Percentiles rank a stretch among this genome's conserved stretches.
These are phyloP conservation scores for Marasmius tenuissimus DNA, from an alignment of 1,284 basidiomycete genomes.

Conservation along the genomic window DNA sequence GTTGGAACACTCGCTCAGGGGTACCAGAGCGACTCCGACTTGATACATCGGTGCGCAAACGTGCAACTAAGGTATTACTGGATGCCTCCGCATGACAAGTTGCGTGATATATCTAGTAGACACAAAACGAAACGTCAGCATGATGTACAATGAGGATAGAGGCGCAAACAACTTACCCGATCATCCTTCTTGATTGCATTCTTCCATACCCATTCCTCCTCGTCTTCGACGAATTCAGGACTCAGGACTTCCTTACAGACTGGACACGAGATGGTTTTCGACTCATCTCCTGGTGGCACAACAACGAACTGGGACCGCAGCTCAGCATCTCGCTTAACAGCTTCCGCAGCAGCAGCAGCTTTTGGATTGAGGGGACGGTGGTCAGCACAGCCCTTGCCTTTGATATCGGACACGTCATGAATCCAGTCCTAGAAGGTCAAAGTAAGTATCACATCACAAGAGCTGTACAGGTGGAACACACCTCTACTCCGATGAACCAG, in stretches of 20 bases:
- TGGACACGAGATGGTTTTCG: slow-evolving; percentile 81
- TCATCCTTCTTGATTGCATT: slow-evolving; percentile 87
- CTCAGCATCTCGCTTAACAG: slow-evolving; percentile 70
- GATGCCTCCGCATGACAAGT: slow-evolving; percentile 86
- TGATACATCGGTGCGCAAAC: slow-evolving; percentile 58
- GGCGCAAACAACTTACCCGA: slow-evolving; percentile 50
- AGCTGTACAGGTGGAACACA: slow-evolving; percentile 40
- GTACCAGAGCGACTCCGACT: slow-evolving; percentile 70
- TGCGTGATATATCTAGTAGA: slow-evolving; percentile 79
- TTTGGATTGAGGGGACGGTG: slow-evolving; percentile 50
- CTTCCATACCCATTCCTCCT: slow-evolving; percentile 98
- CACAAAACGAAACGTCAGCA: not conserved
- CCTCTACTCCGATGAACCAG: slow-evolving; percentile 88
- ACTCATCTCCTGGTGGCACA: slow-evolving; percentile 85
- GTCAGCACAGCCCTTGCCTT: slow-evolving; percentile 64
- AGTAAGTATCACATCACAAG: slow-evolving; percentile 7
- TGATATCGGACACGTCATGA: slow-evolving; percentile 61
- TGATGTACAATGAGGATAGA: not conserved
- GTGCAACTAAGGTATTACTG: slow-evolving; percentile 60
- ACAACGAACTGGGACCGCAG: slow-evolving; percentile 81
- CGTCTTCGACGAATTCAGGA: slow-evolving; percentile 92
- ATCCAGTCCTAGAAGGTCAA: slow-evolving; percentile 75
- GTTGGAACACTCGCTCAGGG: slow-evolving; percentile 48
- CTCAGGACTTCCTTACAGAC: slow-evolving; percentile 96
- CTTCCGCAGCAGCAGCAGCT: slow-evolving; percentile 63